Base-by-base conservation (phyloP, 306 rosid genomes). In the Ceratonia siliqua region DNA sequence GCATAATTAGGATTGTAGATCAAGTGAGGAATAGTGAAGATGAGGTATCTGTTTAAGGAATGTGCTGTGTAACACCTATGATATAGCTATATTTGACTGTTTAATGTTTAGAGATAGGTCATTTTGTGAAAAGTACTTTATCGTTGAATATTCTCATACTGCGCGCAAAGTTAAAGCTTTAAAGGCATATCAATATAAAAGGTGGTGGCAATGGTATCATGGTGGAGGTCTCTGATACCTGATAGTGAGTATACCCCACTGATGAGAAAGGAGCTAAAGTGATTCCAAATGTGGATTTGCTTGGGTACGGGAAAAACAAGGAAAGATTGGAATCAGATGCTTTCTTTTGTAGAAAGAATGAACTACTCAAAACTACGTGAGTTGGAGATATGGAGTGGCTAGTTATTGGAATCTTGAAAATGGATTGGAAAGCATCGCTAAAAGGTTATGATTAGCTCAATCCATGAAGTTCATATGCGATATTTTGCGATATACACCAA, bases 281-380 rank as follows among this genome's bases (percentile, higher is more conserved):
- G 87, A 82, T 87, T 82, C 85, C 75, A 39, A 59, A 79, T 63
- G 35, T 41, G 61, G 75, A 38, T 76, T 73, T 56, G 3, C 71
- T 79, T 66, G 72, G 78, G 64, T 49, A 24, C 64, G 70, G 50
- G 52, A 71, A 69, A 71, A 28, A 70, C 8, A 4, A 21, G 63
- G 45, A 71, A 62, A 79, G 48, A 61, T 38, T 52, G 77, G 88
- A 87, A 91, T 86, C 83, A 73, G 88, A 93, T 89, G 81, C 95
- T 75, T 85, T 27, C 58, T 10, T 85, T 70, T 79, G 77, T 43
- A 22, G 78, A 75, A 79, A 81, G 84, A 17, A 25, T 53, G 80
- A 84, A 48, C 76, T 80, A 58, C 74, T 78, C 65, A 62, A 67
- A 65, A 70, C 79, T 68, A 59, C 39, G 39, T 74, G 67, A 46